Evolutionary conservation across 345 rosid genomes (phyloP).

Genomic region (Lepidium sativum): DNA sequence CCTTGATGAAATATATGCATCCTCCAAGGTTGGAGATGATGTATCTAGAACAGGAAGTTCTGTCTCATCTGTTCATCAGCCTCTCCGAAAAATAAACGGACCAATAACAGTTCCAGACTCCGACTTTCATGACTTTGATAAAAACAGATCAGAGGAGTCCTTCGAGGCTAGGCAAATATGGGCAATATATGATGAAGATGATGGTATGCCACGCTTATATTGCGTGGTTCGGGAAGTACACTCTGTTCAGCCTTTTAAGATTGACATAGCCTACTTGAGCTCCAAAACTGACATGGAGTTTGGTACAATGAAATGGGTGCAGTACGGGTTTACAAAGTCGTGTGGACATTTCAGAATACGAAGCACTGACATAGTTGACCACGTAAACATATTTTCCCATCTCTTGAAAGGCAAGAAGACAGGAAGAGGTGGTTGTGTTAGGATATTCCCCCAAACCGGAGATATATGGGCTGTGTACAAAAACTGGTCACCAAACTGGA

Average conservation of each 20-base stretch:
- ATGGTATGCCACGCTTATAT: constrained; percentile 96
- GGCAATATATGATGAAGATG: constrained; percentile 96
- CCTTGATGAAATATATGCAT: constrained; percentile 22
- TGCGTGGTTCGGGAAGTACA: constrained; percentile 78
- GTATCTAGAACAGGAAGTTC: neutral
- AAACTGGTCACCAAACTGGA: no score
- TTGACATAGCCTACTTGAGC: constrained; percentile 76
- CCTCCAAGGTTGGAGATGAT: constrained; percentile 25
- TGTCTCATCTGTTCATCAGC: constrained; percentile 8
- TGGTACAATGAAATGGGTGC: no score
- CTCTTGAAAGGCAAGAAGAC: constrained; percentile 73
- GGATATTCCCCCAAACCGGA: constrained; percentile 84
- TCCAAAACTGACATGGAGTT: no score
- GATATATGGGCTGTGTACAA: no score
- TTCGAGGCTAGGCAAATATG: constrained; percentile 90
- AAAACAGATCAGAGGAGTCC: constrained; percentile 82
- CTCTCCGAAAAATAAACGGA: constrained; percentile 23
- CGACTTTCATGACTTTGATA: constrained; percentile 94
- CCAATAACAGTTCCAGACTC: constrained; percentile 83
- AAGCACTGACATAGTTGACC: no score
- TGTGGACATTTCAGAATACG: no score
- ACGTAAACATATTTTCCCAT: constrained; percentile 93
- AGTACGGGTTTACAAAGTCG: no score
- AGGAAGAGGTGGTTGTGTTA: constrained; percentile 93
- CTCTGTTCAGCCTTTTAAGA: constrained; percentile 77